Percentiles rank a stretch among this genome's conserved stretches.
phyloP scores from a whole-genome alignment of 1,284 basidiomycete species.

The Microbotryum saponariae region DNA sequence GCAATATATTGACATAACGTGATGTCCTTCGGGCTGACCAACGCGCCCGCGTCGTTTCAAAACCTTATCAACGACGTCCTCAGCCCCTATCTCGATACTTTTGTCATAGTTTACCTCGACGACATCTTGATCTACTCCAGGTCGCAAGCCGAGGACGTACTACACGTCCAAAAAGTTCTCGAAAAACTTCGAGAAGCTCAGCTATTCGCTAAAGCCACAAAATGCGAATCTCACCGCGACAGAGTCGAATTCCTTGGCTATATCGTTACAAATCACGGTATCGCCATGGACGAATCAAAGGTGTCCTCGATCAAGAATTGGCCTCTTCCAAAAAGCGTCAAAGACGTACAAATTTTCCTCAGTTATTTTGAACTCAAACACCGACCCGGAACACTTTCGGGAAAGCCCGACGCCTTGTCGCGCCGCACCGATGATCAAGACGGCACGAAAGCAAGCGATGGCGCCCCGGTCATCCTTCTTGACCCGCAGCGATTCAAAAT shows the following conservation, averaged over 20 bases:
- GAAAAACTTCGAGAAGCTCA: conserved; percentile 35
- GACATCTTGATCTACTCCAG: conserved; percentile 3
- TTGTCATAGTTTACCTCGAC: conserved; percentile 27
- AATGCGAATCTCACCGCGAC: conserved; percentile 11
- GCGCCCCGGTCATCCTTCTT: too few relatives aligned
- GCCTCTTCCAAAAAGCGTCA: conserved; percentile 41
- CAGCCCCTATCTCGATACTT: conserved; percentile 35
- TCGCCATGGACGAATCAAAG: conserved; percentile 46
- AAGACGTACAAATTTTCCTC: conserved; percentile 42
- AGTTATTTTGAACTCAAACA: too few relatives aligned
- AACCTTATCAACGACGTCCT: conserved; percentile 39
- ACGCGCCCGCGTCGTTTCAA: conserved; percentile 44
- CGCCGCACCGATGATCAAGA: too few relatives aligned
- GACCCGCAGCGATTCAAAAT: too few relatives aligned
- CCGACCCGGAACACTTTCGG: too few relatives aligned
- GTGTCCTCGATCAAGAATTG: conserved; percentile 43
- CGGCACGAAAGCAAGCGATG: too few relatives aligned
- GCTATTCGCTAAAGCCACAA: conserved; percentile 1
- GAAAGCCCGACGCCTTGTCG: too few relatives aligned
- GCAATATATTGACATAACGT: too few relatives aligned
- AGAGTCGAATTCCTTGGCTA: conserved; percentile 46
- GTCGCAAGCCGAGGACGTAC: conserved; percentile 41
- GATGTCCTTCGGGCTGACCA: conserved; percentile 45
- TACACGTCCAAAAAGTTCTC: conserved; percentile 42
- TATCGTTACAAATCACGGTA: conserved; percentile 38